Conservation (phyloP, 306 rosid genomes). For the Canavalia gladiata region DNA sequence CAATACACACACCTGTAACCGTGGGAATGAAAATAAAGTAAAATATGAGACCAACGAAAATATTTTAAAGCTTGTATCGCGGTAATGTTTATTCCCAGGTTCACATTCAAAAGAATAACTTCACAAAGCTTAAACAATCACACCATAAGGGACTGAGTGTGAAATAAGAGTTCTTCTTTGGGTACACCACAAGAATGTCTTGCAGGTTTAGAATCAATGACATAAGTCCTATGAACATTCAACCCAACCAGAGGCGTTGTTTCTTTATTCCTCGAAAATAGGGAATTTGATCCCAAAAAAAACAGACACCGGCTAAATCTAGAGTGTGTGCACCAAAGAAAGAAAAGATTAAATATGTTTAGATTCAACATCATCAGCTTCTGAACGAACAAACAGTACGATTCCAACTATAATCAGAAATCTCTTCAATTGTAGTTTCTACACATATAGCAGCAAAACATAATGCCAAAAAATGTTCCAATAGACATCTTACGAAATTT, state of each 20-base stretch:
- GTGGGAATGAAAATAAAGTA: neutral
- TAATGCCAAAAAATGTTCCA: neutral
- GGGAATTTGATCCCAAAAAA: too few relatives aligned
- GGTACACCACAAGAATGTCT: too few relatives aligned
- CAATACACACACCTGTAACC: neutral
- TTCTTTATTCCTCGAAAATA: too few relatives aligned
- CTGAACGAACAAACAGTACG: too few relatives aligned
- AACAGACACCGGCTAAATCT: too few relatives aligned
- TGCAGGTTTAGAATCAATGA: too few relatives aligned
- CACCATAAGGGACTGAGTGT: neutral
- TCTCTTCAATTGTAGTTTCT: neutral
- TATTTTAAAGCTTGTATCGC: neutral
- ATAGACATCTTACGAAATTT: neutral
- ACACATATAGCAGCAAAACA: neutral
- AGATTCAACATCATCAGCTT: too few relatives aligned
- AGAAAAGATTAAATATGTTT: too few relatives aligned
- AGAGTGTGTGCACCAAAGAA: too few relatives aligned
- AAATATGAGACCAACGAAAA: neutral
- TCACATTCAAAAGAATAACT: neutral
- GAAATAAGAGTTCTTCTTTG: too few relatives aligned
- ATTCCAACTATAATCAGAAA: neutral
- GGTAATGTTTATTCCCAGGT: neutral
- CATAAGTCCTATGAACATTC: too few relatives aligned
- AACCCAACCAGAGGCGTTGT: too few relatives aligned
- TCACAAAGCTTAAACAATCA: neutral